Evolutionary conservation across 2,329 filamentous ascomycete species (phyloP).

Genomic region (Endocalyx cinctus): DNA sequence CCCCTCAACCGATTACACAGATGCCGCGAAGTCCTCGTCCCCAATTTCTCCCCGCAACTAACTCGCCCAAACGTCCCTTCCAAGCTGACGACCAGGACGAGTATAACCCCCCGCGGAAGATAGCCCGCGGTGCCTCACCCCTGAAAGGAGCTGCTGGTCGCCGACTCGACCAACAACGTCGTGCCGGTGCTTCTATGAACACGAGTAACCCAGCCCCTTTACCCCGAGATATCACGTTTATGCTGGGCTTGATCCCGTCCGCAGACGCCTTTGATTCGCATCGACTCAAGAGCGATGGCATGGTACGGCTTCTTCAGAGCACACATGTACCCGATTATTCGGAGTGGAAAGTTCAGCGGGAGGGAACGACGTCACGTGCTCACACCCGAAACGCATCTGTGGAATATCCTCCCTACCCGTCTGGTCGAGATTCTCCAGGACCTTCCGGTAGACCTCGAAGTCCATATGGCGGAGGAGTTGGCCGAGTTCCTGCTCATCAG

Average conservation of each 20-base stretch:
- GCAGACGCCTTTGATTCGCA: conserved; percentile 67
- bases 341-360: conserved; percentile 54
- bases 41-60: conserved; percentile 42
- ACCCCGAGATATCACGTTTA: conserved; percentile 62
- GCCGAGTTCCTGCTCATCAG: conserved; percentile 33
- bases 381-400: conserved; percentile 39
- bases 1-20: conserved; percentile 32
- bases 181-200: conserved; percentile 33
- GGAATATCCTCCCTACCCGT: conserved; percentile 32
- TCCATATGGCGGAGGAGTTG: conserved; percentile 39
- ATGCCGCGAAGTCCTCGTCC: conserved; percentile 40
- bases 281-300: conserved; percentile 63
- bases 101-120: conserved; percentile 73
- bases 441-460: conserved; percentile 37
- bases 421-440: conserved; percentile 22
- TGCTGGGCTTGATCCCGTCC: conserved; percentile 69
- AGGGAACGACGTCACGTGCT: conserved; percentile 20
- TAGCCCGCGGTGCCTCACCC: conserved; percentile 84
- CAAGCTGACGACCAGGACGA: conserved; percentile 69
- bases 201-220: conserved; percentile 55
- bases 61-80: conserved; percentile 59
- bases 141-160: conserved; percentile 86
- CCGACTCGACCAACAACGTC: conserved; percentile 72
- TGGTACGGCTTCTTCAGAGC: conserved; percentile 69
- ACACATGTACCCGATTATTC: conserved; percentile 60